A percentile compares a stretch with the other conserved stretches of the same genome.
phyloP scores from a whole-genome alignment of 148 eudicot genomes.

The Silene latifolia region DNA sequence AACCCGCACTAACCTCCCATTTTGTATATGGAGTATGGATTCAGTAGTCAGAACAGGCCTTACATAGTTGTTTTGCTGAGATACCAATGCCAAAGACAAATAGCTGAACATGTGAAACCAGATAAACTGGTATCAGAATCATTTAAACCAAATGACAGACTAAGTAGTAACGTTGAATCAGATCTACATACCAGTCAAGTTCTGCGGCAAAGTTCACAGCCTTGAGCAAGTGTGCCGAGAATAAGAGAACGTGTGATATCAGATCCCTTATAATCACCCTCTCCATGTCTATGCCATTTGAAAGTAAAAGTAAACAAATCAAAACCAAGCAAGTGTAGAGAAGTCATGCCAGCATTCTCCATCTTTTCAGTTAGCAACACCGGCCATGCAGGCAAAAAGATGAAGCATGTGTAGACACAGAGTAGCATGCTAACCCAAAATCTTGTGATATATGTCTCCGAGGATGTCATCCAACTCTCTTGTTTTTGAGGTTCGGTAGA shows the following conservation, averaged over 20 bases:
- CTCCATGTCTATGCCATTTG: conserved; percentile 72
- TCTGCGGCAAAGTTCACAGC: conserved; percentile 91
- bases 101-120: conserved; percentile 38
- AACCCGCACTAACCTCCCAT: conserved; percentile 71
- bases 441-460: conserved; percentile 96
- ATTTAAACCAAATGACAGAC: conserved; percentile 3
- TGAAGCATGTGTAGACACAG: conserved; percentile 7
- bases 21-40: conserved; percentile 70
- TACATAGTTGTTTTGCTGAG: conserved; percentile 89
- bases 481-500: conserved; percentile 88
- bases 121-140: conserved; percentile 15
- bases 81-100: conserved; percentile 82
- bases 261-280: conserved; percentile 94
- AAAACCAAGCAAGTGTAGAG: not conserved
- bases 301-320: conserved; percentile 13
- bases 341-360: not conserved
- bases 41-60: conserved; percentile 78
- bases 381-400: conserved; percentile 20
- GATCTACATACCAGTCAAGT: conserved; percentile 73
- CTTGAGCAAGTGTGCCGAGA: conserved; percentile 60
- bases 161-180: conserved; percentile 13
- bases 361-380: not conserved
- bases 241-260: conserved; percentile 69
- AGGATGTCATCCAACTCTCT: conserved; percentile 83
- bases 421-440: conserved; percentile 59